Conservation (phyloP, 495 filamentous ascomycete genomes). For the Penicillium chermesinum region DNA sequence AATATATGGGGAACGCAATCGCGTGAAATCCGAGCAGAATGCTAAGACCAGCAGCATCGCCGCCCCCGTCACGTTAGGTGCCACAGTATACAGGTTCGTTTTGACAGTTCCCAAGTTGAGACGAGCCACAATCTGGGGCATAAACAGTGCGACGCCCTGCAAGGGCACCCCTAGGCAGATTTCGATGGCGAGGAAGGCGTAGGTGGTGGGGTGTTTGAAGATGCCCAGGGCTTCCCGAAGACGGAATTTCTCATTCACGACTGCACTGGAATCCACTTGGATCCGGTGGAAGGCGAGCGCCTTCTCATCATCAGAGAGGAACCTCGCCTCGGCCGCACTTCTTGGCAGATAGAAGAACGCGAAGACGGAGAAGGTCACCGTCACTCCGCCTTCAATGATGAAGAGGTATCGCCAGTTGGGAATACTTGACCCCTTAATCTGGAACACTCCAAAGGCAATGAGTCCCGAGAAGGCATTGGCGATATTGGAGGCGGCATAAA, state of each 20-base stretch:
- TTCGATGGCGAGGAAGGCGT: constrained; percentile 59
- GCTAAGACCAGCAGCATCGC: constrained; percentile 62
- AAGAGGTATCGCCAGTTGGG: constrained; percentile 69
- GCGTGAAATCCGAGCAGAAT: constrained; percentile 55
- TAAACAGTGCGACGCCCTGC: constrained; percentile 61
- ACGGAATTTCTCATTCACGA: constrained; percentile 64
- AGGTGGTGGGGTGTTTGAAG: constrained; percentile 55
- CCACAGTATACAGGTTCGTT: constrained; percentile 72
- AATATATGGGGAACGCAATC: constrained; percentile 65
- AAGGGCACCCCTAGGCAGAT: constrained; percentile 69
- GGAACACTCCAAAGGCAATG: constrained; percentile 68
- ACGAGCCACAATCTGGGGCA: constrained; percentile 63
- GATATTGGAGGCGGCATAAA: constrained; percentile 69
- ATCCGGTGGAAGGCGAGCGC: constrained; percentile 64
- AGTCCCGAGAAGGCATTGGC: constrained; percentile 67
- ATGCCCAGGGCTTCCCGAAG: constrained; percentile 56
- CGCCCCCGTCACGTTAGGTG: constrained; percentile 61
- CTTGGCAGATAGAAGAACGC: constrained; percentile 63
- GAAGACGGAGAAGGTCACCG: constrained; percentile 58
- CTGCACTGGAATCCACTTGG: constrained; percentile 61
- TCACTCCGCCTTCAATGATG: constrained; percentile 62
- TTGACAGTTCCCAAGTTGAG: constrained; percentile 58
- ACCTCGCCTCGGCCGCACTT: constrained; percentile 54
- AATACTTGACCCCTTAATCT: constrained; percentile 49
- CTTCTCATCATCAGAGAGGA: constrained; percentile 58